Conservation (phyloP, 805 yeast genomes). For the Pichia eremophila region DNA sequence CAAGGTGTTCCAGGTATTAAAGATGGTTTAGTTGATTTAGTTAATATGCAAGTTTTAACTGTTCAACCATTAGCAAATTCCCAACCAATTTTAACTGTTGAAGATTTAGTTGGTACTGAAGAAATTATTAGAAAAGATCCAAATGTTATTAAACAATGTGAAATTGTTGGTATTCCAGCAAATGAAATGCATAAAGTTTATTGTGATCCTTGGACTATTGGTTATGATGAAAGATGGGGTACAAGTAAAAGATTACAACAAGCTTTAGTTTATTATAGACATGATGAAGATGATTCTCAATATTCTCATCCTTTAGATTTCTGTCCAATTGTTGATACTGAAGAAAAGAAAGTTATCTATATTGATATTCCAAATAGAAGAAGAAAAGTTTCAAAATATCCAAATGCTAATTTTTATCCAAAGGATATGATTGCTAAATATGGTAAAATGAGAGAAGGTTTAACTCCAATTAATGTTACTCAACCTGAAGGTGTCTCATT, state of each 20-base stretch:
- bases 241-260: slow-evolving; percentile 67
- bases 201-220: slow-evolving; percentile 63
- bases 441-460: slow-evolving; percentile 55
- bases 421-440: slow-evolving; percentile 50
- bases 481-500: slow-evolving; percentile 83
- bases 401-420: slow-evolving; percentile 65
- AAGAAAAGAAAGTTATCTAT: slow-evolving; percentile 55
- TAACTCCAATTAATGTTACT: slow-evolving; percentile 58
- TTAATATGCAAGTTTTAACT: slow-evolving; percentile 36
- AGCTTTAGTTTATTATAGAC: slow-evolving; percentile 71
- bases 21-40: slow-evolving; percentile 62
- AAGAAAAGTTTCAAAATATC: slow-evolving; percentile 58
- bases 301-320: slow-evolving; percentile 69
- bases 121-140: slow-evolving; percentile 61
- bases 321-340: slow-evolving; percentile 75
- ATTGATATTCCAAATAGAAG: slow-evolving; percentile 71
- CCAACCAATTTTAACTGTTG: slow-evolving; percentile 68
- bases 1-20: slow-evolving; percentile 51
- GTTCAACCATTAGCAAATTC: slow-evolving; percentile 46
- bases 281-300: slow-evolving; percentile 63
- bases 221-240: slow-evolving; percentile 67
- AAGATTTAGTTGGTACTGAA: slow-evolving; percentile 56
- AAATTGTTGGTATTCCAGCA: slow-evolving; percentile 56
- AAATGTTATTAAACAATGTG: slow-evolving; percentile 63
- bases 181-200: slow-evolving; percentile 50